These are phyloP conservation scores for Penicillium sp. DNA, from an alignment of 2,329 filamentous ascomycete species.

Conservation along the genomic window DNA sequence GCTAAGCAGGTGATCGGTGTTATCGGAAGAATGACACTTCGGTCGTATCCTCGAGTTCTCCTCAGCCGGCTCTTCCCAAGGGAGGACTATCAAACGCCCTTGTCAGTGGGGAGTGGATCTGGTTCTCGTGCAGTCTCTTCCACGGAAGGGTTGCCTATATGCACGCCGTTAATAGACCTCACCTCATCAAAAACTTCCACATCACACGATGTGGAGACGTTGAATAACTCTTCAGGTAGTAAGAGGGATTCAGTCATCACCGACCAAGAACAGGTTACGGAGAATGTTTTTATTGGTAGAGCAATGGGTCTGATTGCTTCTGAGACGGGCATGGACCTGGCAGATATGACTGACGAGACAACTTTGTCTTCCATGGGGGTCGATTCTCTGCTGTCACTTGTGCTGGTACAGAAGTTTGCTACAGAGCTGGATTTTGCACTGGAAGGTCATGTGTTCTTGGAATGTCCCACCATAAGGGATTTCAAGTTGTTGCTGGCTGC, in stretches of 20 bases:
- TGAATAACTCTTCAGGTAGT: not conserved
- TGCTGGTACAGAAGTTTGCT: constrained; percentile 31
- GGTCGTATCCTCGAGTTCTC: not conserved
- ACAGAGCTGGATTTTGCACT: constrained; percentile 6
- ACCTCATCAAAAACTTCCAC: not conserved
- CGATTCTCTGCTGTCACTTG: constrained; percentile 37
- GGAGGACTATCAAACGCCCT: not conserved
- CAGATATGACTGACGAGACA: not conserved
- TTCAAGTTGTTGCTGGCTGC: not conserved
- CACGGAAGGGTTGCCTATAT: not conserved
- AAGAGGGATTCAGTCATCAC: not conserved
- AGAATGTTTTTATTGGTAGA: not conserved
- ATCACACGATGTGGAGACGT: not conserved
- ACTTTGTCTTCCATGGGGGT: constrained; percentile 29
- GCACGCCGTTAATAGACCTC: not conserved
- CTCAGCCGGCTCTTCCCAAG: not conserved
- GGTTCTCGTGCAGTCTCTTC: not conserved
- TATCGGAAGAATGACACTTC: not conserved
- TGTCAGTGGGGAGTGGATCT: not conserved
- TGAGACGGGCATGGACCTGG: not conserved
- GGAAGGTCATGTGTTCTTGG: constrained; percentile 1
- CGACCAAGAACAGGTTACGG: not conserved
- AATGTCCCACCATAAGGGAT: constrained; percentile 3
- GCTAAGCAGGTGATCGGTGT: not conserved
- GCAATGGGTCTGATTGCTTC: not conserved